A percentile compares a stretch with the other conserved stretches of the same genome.
phyloP scores from a whole-genome alignment of 495 filamentous ascomycete genomes.

The Aspergillus bridgeri region DNA sequence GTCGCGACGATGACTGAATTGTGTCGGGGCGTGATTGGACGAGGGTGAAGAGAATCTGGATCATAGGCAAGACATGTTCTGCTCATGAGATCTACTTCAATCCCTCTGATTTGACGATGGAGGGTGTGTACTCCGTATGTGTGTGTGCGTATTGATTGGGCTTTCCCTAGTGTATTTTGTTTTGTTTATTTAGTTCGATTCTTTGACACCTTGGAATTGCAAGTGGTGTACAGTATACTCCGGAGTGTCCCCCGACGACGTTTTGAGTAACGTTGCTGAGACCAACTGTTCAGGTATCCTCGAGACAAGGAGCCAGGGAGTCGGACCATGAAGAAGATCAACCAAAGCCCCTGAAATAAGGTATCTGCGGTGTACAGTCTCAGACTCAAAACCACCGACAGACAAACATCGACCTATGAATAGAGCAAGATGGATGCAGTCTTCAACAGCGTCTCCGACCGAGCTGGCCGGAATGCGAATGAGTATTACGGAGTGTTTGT shows the following conservation, averaged over 20 bases:
- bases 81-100: background rate
- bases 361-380: constrained; percentile 4
- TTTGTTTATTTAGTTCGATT: too few species aligned
- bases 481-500: too few species aligned
- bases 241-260: too few species aligned
- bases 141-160: too few species aligned
- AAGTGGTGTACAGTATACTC: too few species aligned
- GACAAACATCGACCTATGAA: background rate
- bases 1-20: background rate
- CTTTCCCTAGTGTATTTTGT: too few species aligned
- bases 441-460: background rate
- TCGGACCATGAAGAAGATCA: too few species aligned
- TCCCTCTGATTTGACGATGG: background rate
- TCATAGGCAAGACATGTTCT: background rate
- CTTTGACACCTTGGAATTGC: too few species aligned
- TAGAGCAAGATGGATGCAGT: background rate
- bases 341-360: constrained; percentile 1
- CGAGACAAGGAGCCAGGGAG: too few species aligned
- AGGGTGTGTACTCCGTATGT: too few species aligned
- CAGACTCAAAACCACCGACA: too few species aligned
- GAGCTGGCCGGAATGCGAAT: background rate
- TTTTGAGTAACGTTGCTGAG: background rate
- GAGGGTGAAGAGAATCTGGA: background rate
- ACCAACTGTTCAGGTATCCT: too few species aligned
- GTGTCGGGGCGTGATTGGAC: background rate